Evolutionary conservation across 805 yeast species (phyloP).

Genomic region (Wickerhamomyces pijperi): DNA sequence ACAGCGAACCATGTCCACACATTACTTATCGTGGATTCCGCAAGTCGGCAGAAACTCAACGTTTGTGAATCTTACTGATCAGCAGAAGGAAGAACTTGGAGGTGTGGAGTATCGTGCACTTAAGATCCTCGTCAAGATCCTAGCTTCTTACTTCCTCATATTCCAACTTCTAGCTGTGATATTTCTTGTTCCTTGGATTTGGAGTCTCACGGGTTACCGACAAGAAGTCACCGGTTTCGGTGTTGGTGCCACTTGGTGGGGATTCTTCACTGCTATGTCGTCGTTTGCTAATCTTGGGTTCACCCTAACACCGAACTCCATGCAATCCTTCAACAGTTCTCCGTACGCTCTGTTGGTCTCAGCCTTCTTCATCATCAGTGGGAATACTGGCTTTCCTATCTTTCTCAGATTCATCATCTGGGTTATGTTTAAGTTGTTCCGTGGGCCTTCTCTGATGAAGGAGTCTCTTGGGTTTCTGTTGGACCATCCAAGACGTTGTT

Average conservation of each 20-base stretch:
- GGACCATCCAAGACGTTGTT: slow-evolving; percentile 96
- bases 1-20: slow-evolving; percentile 33
- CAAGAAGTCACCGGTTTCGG: slow-evolving; percentile 41
- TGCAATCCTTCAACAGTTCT: slow-evolving; percentile 53
- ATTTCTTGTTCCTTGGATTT: slow-evolving; percentile 54
- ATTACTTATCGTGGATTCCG: slow-evolving; percentile 82
- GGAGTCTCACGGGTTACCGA: slow-evolving; percentile 29
- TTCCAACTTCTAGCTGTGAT: slow-evolving; percentile 49
- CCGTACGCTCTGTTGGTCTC: slow-evolving; percentile 54
- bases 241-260: slow-evolving; percentile 85
- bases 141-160: slow-evolving; percentile 63
- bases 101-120: slow-evolving; percentile 94
- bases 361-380: slow-evolving; percentile 70
- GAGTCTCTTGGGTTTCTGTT: slow-evolving; percentile 80
- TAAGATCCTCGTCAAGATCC: slow-evolving; percentile 57
- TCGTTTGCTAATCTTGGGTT: slow-evolving; percentile 80
- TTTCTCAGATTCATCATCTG: slow-evolving; percentile 73
- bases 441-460: slow-evolving; percentile 46
- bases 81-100: slow-evolving; percentile 88
- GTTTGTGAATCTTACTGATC: slow-evolving; percentile 69
- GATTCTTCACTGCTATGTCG: slow-evolving; percentile 69
- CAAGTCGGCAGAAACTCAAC: slow-evolving; percentile 90
- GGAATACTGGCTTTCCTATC: slow-evolving; percentile 93
- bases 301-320: slow-evolving; percentile 73
- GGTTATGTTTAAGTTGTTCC: slow-evolving; percentile 58